Conservation (phyloP, 1,139 yeast species). For the Diutina sp. region DNA sequence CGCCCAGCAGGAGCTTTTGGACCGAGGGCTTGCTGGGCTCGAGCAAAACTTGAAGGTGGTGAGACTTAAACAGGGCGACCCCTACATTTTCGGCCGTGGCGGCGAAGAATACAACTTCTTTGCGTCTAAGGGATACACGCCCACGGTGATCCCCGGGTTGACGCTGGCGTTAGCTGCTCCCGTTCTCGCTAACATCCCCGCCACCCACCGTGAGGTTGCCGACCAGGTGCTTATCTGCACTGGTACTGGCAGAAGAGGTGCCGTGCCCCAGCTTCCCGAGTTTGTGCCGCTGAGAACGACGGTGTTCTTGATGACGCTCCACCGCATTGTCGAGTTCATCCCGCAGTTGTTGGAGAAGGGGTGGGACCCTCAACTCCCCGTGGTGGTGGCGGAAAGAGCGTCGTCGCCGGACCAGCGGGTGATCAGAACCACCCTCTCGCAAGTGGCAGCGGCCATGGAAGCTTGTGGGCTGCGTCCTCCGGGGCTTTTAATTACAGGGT, state of each 20-base stretch:
- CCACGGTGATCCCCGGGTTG: conserved; percentile 74
- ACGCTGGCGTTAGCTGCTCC: conserved; percentile 90
- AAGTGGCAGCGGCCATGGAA: conserved; percentile 62
- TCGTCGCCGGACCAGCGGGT: conserved; percentile 89
- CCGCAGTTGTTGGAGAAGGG: conserved; percentile 40
- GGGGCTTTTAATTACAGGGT: conserved; percentile 75
- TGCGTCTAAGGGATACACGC: conserved; percentile 50
- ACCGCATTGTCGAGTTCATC: conserved; percentile 61
- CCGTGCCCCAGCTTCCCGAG: conserved; percentile 66
- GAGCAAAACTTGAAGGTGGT: conserved; percentile 65
- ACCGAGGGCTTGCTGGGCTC: conserved; percentile 55
- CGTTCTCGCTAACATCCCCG: conserved; percentile 72
- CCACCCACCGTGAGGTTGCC: conserved; percentile 85
- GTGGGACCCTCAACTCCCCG: conserved; percentile 69
- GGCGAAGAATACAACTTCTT: conserved; percentile 82
- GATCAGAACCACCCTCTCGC: conserved; percentile 55
- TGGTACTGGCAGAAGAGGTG: conserved; percentile 88
- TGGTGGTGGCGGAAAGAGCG: conserved; percentile 82
- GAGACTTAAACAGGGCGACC: conserved; percentile 92
- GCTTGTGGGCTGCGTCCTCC: conserved; percentile 90
- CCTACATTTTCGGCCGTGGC: conserved; percentile 93
- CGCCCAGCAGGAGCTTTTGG: conserved; percentile 77
- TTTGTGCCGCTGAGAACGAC: conserved; percentile 66
- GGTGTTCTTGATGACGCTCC: conserved; percentile 83
- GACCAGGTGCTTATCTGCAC: conserved; percentile 91